phyloP scores from a whole-genome alignment of 306 rosid genomes.

The Casuarina glauca region DNA sequence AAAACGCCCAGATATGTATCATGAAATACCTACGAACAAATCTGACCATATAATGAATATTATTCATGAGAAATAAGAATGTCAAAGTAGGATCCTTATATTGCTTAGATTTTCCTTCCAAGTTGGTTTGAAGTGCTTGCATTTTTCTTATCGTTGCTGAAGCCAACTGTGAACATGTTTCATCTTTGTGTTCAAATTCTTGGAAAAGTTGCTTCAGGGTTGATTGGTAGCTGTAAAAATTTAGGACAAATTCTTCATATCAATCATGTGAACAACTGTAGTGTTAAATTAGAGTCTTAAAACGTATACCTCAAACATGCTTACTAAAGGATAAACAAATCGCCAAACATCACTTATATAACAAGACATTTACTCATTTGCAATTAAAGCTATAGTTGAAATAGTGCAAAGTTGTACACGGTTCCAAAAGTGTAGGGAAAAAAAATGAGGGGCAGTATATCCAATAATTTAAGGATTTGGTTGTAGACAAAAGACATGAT shows the following conservation, averaged over 20 bases:
- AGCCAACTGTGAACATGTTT: constrained; percentile 70
- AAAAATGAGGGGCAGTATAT: too few species aligned
- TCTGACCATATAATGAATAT: constrained; percentile 93
- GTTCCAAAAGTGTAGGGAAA: neutral
- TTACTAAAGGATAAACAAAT: neutral
- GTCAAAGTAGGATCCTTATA: constrained; percentile 81
- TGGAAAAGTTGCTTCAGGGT: constrained; percentile 94
- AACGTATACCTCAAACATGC: constrained; percentile 1
- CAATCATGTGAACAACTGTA: constrained; percentile 15
- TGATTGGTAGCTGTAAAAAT: constrained; percentile 73
- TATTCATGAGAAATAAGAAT: constrained; percentile 95
- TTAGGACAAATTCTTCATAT: constrained; percentile 23
- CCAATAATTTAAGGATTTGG: neutral
- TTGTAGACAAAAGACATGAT: neutral
- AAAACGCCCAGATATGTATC: constrained; percentile 10
- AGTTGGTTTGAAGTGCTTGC: constrained; percentile 94
- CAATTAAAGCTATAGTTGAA: neutral
- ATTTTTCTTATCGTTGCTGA: constrained; percentile 86
- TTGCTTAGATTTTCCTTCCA: constrained; percentile 95
- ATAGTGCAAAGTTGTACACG: neutral
- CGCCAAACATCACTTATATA: neutral
- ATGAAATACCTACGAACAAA: constrained; percentile 81
- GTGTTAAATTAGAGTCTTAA: neutral
- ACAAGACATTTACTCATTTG: neutral
- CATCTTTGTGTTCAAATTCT: constrained; percentile 75